Evolutionary conservation across 2,329 filamentous ascomycete genomes (phyloP).

Genomic region (Cladophialophora exuberans): DNA sequence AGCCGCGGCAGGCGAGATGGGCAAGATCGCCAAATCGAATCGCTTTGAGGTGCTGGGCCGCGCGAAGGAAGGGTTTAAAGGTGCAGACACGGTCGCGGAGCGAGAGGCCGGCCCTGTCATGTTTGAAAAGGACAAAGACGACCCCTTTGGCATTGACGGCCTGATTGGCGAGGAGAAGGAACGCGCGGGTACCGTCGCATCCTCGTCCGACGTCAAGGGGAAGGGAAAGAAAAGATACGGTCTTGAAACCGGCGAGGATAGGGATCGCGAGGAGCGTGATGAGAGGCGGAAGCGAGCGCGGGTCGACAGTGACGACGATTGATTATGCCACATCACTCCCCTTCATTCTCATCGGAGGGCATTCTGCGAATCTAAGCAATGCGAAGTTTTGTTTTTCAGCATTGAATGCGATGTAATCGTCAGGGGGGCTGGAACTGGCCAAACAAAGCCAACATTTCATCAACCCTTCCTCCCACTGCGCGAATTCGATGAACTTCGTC

Average conservation of each 20-base stretch:
- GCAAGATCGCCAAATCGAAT: slow-evolving; percentile 81
- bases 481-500: no score
- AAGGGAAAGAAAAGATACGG: slow-evolving; percentile 75
- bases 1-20: slow-evolving; percentile 79
- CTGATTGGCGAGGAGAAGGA: slow-evolving; percentile 76
- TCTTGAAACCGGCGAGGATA: slow-evolving; percentile 57
- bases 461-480: no score
- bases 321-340: no score
- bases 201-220: slow-evolving; percentile 22
- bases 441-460: no score
- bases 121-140: slow-evolving; percentile 85
- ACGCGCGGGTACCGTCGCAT: slow-evolving; percentile 34
- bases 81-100: slow-evolving; percentile 70
- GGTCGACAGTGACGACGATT: slow-evolving; percentile 69
- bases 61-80: slow-evolving; percentile 84
- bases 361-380: no score
- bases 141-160: slow-evolving; percentile 93
- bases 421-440: no score
- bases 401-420: no score
- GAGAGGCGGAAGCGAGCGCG: slow-evolving; percentile 70
- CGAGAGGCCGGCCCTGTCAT: slow-evolving; percentile 90
- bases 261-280: slow-evolving; percentile 45
- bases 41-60: slow-evolving; percentile 88
- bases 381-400: no score
- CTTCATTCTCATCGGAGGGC: no score